Percentiles rank a stretch among this genome's conserved stretches.
Conservation (phyloP, 2,329 filamentous ascomycete species). For the Paecilomyces sp. region DNA sequence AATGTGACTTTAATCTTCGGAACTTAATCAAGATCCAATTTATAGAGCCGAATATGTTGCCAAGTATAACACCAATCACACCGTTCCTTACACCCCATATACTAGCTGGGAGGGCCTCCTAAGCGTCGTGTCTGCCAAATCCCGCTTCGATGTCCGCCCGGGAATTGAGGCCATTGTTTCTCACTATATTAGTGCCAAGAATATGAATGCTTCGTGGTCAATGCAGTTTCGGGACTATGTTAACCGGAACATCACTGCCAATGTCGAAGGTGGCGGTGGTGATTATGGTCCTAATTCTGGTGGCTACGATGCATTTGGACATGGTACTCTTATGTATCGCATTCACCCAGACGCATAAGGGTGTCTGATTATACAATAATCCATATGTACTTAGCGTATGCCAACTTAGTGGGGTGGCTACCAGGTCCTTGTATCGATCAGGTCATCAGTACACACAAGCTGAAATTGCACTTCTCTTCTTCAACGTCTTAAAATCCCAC, state of each 20-base stretch:
- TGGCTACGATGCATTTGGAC: slow-evolving; percentile 36
- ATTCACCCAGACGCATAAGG: no score
- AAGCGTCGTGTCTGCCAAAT: slow-evolving; percentile 22
- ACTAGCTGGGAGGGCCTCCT: slow-evolving; percentile 31
- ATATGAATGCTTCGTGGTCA: slow-evolving; percentile 31
- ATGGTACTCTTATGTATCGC: slow-evolving; percentile 25
- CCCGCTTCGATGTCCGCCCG: slow-evolving; percentile 30
- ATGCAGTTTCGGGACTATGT: slow-evolving; percentile 31
- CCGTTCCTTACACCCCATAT: slow-evolving; percentile 38
- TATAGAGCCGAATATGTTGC: slow-evolving; percentile 12
- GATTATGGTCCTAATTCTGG: slow-evolving; percentile 36
- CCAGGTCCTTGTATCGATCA: no score
- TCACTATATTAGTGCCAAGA: slow-evolving; percentile 34
- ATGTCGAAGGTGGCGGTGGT: slow-evolving; percentile 39
- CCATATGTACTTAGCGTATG: no score
- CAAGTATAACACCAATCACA: slow-evolving; percentile 38
- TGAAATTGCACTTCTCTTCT: no score
- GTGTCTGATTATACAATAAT: no score
- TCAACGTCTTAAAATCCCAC: no score
- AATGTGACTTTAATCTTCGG: no score
- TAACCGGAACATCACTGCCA: slow-evolving; percentile 17
- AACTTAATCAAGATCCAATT: no score
- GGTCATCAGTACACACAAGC: no score
- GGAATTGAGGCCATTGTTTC: slow-evolving; percentile 34
- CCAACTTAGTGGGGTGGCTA: no score